Base-by-base conservation (phyloP, 768 basidiomycete genomes). In the Grammothele lineata region DNA sequence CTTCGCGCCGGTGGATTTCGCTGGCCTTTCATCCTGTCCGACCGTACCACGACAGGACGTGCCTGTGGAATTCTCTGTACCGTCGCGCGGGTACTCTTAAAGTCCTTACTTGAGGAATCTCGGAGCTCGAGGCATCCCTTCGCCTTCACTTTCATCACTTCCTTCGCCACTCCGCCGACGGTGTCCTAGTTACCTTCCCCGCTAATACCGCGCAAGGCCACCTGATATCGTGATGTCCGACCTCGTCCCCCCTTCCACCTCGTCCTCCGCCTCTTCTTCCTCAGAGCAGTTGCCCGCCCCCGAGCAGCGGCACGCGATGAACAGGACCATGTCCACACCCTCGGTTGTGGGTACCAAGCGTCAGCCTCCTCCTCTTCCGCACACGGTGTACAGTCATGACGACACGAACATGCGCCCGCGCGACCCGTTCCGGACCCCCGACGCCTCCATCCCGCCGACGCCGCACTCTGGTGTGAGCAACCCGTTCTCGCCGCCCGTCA, bases 401-500 rank as follows among this genome's bases (percentile, higher is more conserved):
- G 49, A 53, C 25, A 30, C 17, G 9, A 30, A 30, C 27, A 14
- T 14, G 8, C 7, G 33, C 27, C 48, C 37, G 19, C 45, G 50
- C 54, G 39, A 68, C 45, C 55, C 60, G 50, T 44, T 62, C 61
- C 2, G 53, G 50, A 17, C 62, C 44, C 43, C 67, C 40, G 52
- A 55, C 36, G 45, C 35, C 21, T 57, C 56, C 27, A 50, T 54
- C 5, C 56, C 56, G 1, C 46, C 45, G 38, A 54, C 56, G 7
- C 56, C 56, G 5, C 49, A 41, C 21, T 51, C 50, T 26, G 53
- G 43, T 5, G 47, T 51, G n/a, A 52, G 52, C 37, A 30, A 76
- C 56, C 74, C 80, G 0, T 78, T 80, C 63, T 79, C 81, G 0
- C 69, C 81, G 10, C 73, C 77, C 4, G 62, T 68, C 6, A 77